phyloP scores from a whole-genome alignment of 495 filamentous ascomycete species.

The Trypethelium eluteriae region DNA sequence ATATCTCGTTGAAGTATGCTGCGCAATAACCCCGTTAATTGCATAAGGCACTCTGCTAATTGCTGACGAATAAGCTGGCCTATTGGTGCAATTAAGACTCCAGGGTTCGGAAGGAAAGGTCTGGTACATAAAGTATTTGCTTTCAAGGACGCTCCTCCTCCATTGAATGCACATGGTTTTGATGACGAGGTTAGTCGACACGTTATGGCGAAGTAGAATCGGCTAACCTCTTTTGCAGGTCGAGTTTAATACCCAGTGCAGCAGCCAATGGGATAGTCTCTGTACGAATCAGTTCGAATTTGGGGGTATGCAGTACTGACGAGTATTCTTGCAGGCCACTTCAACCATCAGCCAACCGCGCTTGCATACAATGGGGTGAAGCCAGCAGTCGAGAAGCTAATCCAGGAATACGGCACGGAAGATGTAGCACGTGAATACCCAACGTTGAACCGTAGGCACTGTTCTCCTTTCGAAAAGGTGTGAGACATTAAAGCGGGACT shows the following conservation, averaged over 20 bases:
- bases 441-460: slow-evolving; percentile 29
- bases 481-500: not conserved
- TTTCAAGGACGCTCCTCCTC: slow-evolving; percentile 33
- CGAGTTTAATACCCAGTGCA: slow-evolving; percentile 23
- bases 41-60: not conserved
- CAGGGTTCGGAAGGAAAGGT: slow-evolving; percentile 45
- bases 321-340: slow-evolving; percentile 24
- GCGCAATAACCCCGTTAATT: not conserved
- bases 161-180: slow-evolving; percentile 30
- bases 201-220: not conserved
- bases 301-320: not conserved
- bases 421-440: slow-evolving; percentile 26
- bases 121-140: slow-evolving; percentile 45
- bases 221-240: slow-evolving; percentile 1
- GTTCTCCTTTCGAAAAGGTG: not conserved
- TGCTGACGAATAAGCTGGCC: slow-evolving; percentile 29
- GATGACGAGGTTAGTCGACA: slow-evolving; percentile 33
- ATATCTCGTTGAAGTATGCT: slow-evolving; percentile 53
- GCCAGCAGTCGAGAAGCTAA: slow-evolving; percentile 23
- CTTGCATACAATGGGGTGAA: slow-evolving; percentile 48
- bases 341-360: slow-evolving; percentile 42
- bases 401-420: slow-evolving; percentile 22
- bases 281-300: not conserved
- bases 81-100: slow-evolving; percentile 42
- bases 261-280: slow-evolving; percentile 35